Conservation (phyloP, 2,329 filamentous ascomycete genomes). For the Parastagonospora avenae region DNA sequence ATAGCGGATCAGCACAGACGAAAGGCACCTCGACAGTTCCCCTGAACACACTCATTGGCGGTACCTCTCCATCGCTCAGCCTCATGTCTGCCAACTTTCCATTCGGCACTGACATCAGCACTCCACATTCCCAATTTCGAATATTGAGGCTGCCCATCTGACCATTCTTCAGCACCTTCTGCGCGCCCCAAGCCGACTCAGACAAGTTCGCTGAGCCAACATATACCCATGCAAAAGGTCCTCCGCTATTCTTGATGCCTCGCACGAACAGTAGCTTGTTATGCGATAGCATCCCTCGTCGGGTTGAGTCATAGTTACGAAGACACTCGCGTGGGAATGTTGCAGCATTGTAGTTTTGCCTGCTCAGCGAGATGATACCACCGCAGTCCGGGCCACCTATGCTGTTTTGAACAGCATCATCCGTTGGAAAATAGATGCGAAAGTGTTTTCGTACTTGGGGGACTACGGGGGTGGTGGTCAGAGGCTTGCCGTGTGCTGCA, state of each 20-base stretch:
- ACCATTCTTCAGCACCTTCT: conserved; percentile 71
- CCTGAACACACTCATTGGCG: conserved; percentile 58
- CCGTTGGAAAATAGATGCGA: conserved; percentile 42
- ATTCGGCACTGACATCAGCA: conserved; percentile 67
- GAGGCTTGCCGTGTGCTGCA: conserved; percentile 56
- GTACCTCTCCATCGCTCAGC: conserved; percentile 16
- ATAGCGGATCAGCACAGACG: conserved; percentile 52
- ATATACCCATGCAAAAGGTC: conserved; percentile 73
- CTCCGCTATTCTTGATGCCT: conserved; percentile 32
- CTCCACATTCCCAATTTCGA: conserved; percentile 95
- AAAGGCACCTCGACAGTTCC: conserved; percentile 68
- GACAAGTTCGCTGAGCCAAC: conserved; percentile 91
- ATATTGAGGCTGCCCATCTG: conserved; percentile 72
- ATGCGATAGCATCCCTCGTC: conserved; percentile 80
- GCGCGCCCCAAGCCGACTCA: conserved; percentile 88
- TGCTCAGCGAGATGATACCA: conserved; percentile 81
- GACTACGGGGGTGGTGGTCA: conserved; percentile 1
- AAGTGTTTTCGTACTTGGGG: conserved; percentile 20
- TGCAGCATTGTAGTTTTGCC: conserved; percentile 70
- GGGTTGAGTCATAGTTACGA: conserved; percentile 74
- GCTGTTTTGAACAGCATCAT: conserved; percentile 60
- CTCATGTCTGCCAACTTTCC: conserved; percentile 16
- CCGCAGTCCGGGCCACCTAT: conserved; percentile 65
- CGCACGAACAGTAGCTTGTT: conserved; percentile 69
- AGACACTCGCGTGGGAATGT: conserved; percentile 75